A percentile compares a stretch with the other conserved stretches of the same genome.
Conservation (phyloP, 192 early-diverging fungal species). For the Rhizoclosmatium sp. region DNA sequence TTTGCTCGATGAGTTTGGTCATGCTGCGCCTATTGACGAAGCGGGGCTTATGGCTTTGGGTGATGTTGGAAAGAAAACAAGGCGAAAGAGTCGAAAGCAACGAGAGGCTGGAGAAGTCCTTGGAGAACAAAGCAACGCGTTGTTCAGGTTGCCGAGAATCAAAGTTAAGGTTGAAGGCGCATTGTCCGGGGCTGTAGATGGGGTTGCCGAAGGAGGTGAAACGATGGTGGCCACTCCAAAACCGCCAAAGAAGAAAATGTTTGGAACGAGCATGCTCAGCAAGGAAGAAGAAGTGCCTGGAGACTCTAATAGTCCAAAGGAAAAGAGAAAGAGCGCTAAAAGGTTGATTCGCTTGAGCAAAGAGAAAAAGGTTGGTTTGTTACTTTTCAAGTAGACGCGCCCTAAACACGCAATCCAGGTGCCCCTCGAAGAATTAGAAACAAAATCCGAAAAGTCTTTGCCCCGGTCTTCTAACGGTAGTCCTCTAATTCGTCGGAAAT, state of each 20-base stretch:
- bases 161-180: not conserved
- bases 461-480: not conserved
- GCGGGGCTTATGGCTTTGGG: too few relatives aligned
- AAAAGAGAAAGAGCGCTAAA: not conserved
- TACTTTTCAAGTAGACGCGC: not conserved
- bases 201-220: too few relatives aligned
- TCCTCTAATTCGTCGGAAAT: constrained; percentile 6
- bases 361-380: not conserved
- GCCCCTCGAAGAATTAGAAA: too few relatives aligned
- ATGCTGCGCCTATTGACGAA: too few relatives aligned
- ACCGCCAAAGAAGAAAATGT: not conserved
- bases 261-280: not conserved
- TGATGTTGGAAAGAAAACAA: too few relatives aligned
- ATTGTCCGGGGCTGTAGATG: not conserved
- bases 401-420: too few relatives aligned
- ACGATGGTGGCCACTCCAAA: too few relatives aligned
- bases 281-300: not conserved
- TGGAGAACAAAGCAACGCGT: not conserved
- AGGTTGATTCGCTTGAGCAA: not conserved
- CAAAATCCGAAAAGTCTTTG: too few relatives aligned
- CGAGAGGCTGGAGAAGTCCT: too few relatives aligned
- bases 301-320: not conserved
- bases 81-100: too few relatives aligned
- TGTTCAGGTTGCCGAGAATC: not conserved
- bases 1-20: too few relatives aligned